Percentiles rank a stretch among this genome's conserved stretches.
These are phyloP conservation scores for Lactifluus echinatus DNA, from an alignment of 768 basidiomycete genomes.

Conservation along the genomic window DNA sequence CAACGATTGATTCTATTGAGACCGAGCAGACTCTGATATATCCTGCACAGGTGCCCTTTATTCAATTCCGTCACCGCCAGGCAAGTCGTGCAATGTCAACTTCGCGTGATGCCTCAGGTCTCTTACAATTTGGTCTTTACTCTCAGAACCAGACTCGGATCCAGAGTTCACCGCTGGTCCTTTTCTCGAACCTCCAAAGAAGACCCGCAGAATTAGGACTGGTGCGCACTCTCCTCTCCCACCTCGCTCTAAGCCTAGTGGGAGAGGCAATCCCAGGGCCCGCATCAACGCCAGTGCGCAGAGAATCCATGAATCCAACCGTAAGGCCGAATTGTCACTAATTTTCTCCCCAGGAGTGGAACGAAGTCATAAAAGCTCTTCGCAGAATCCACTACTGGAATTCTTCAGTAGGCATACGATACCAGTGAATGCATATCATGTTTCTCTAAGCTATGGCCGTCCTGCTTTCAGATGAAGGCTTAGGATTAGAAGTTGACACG, in stretches of 20 bases:
- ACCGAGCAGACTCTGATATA: not conserved
- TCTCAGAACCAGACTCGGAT: constrained; percentile 38
- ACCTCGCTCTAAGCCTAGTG: not conserved
- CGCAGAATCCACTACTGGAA: constrained; percentile 23
- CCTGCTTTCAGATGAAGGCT: constrained; percentile 16
- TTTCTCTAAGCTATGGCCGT: not conserved
- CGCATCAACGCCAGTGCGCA: constrained; percentile 7
- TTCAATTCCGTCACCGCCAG: constrained; percentile 32
- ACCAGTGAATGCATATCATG: not conserved
- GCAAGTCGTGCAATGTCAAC: constrained; percentile 17
- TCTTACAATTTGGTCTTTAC: not conserved
- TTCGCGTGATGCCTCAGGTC: not conserved
- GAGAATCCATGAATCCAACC: constrained; percentile 23
- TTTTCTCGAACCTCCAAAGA: constrained; percentile 28
- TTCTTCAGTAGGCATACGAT: constrained; percentile 22
- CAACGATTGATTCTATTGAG: not conserved
- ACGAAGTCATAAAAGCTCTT: constrained; percentile 5
- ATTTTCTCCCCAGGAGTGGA: not conserved
- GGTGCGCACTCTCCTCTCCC: not conserved
- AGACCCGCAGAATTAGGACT: constrained; percentile 23
- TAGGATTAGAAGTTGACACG: constrained; percentile 15
- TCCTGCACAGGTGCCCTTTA: constrained; percentile 5
- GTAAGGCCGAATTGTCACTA: not conserved
- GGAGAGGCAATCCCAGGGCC: not conserved
- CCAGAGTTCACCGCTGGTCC: constrained; percentile 40